Evolutionary conservation across 1,284 basidiomycete species (phyloP), one percentile per base, ranked within the genome.

Genomic region (Heterobasidion annosum): DNA sequence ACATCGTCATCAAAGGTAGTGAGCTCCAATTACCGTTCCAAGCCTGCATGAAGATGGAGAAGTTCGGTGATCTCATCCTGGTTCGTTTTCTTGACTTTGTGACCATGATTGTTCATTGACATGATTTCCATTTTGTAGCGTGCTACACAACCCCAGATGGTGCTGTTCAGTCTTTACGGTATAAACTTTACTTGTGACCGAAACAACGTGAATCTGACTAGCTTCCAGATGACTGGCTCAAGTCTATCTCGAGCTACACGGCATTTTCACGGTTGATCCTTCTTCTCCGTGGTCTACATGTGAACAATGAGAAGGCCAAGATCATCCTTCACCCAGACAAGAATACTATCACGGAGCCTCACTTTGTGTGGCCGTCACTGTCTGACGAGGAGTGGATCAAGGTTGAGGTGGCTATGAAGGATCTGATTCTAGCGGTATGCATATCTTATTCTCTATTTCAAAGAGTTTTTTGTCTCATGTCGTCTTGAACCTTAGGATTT

Each of bases 1-100:
- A 99, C 74, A 98, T 99, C 64, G 95, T 98, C 70, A 99, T 99
- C 79, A 98, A 99, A 76, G 97, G 97, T 54, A 95, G 91, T 61
- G 97, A 99, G 71, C 76, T 99, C 49, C 97, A 99, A 68, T 74
- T 99, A 57, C 97, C 97, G 0, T 99, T 99, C 93, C 96, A 99
- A 74, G 94, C 96, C 15, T 96, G 93, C 63, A 94, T 99, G 88
- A 98, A 99, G 81, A 95, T 99, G 83, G 97, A 99, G 79, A 98
- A 98, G 73, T 98, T 99, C 62, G 97, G 97, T 73, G 97, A 99
- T 69, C 75, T 99, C 57, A 98, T 98, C 62, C 70, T 98, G 67
- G 86, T 86, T 65, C 56, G 78, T 65, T 13, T 2, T 32, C n/a
- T 35, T 53, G 32, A 44, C 47, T 3, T 48, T n/a, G 32, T 16